Base-by-base conservation (phyloP, 257 asterid species). In the Jacaranda copaia region DNA sequence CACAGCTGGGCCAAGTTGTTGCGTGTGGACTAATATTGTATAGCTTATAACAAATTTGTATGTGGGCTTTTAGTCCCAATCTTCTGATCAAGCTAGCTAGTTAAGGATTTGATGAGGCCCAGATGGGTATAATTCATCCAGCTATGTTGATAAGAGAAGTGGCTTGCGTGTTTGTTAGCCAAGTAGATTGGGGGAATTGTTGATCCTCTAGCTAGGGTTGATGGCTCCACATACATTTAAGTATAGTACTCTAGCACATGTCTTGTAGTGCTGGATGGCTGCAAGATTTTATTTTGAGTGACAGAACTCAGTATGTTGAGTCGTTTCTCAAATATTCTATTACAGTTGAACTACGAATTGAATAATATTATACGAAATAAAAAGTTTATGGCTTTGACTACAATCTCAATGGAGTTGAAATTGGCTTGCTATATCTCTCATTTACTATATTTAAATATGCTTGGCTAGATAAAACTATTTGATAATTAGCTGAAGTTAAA, bases 51-150 rank as follows among this genome's bases (percentile, higher is more conserved):
- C 64, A 8, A 51, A 10, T 43, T 53, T 16, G 7, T 4, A 55
- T 36, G 58, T 78, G 74, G 79, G 85, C 77, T 81, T 77, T 39
- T 39, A 12, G 5, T 51, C 25, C 52, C 2, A 58, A 45, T 48
- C 63, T 64, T 46, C 16, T 60, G 10, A 45, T 59, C 38, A 32
- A 25, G 32, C 2, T 25, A 2, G 2, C 32, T n/a, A 3, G 5
- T 62, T 14, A 61, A 48, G 63, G 8, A 46, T 20, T 48, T 48
- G 76, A 69, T 46, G 46, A 67, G 61, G 52, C 36, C 25, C 16
- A 0, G 10, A 46, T 0, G 0, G 32, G 13, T 36, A 8, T 61
- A 62, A 46, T 38, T 57, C 18, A 57, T 52, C 74, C 74, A 65
- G 59, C 67, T 65, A 75, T 56, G 14, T 11, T 66, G 16, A 19